Percentiles rank a stretch among this genome's conserved stretches.
Conservation (phyloP, 2,329 filamentous ascomycete genomes). For the Talaromyces rugulosus region DNA sequence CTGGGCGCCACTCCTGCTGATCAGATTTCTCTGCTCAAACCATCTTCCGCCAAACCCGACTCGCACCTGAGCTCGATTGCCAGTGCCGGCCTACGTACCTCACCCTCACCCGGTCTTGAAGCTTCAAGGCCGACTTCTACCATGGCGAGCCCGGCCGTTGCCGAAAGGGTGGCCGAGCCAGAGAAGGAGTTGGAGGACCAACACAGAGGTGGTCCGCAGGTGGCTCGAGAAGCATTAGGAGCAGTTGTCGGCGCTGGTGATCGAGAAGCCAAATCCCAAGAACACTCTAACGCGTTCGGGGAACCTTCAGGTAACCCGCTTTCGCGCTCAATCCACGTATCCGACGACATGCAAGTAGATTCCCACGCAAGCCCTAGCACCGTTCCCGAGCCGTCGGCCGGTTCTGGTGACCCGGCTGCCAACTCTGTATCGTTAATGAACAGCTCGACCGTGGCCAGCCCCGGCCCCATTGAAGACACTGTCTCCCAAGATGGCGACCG, state of each 20-base stretch:
- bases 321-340: constrained; percentile 47
- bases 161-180: constrained; percentile 27
- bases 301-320: constrained; percentile 43
- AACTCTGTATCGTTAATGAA: constrained; percentile 49
- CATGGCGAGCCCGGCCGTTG: constrained; percentile 50
- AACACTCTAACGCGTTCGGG: constrained; percentile 31
- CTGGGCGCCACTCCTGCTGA: constrained; percentile 26
- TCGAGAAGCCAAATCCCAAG: constrained; percentile 24
- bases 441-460: constrained; percentile 45
- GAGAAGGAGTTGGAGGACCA: constrained; percentile 25
- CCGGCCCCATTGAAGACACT: constrained; percentile 43
- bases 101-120: constrained; percentile 28
- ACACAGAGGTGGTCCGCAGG: constrained; percentile 34
- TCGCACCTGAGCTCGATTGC: constrained; percentile 38
- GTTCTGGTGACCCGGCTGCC: constrained; percentile 46
- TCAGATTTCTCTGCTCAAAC: constrained; percentile 31
- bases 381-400: constrained; percentile 41
- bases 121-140: constrained; percentile 30
- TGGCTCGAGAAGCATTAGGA: constrained; percentile 38
- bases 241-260: constrained; percentile 28
- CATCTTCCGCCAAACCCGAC: constrained; percentile 29
- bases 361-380: constrained; percentile 52
- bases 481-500: constrained; percentile 40
- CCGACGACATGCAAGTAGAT: constrained; percentile 43
- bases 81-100: constrained; percentile 37